These are phyloP conservation scores for Fraxinus excelsior DNA, from an alignment of 257 asterid species.

Conservation along the genomic window DNA sequence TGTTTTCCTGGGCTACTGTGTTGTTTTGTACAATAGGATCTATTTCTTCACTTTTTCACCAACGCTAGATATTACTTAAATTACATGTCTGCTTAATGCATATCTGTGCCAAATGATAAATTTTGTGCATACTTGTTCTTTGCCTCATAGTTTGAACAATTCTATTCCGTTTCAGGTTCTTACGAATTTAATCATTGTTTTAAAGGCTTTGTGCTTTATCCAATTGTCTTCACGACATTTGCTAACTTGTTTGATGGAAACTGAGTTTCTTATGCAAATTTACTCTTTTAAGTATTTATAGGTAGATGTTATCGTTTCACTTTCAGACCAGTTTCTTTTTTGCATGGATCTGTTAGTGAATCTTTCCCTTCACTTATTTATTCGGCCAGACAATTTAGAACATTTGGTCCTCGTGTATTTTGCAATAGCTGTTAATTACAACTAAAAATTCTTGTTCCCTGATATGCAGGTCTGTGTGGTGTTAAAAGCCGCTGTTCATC, in stretches of 20 bases:
- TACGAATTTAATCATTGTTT: not conserved
- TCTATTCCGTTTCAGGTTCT: not conserved
- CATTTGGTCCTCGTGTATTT: not conserved
- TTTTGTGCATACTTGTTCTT: not conserved
- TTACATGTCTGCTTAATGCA: not conserved
- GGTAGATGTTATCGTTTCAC: not conserved
- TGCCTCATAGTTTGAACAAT: not conserved
- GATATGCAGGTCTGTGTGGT: slow-evolving; percentile 67
- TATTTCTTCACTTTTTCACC: not conserved
- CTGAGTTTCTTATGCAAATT: not conserved
- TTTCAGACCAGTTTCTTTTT: not conserved
- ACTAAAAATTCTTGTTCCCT: slow-evolving; percentile 2
- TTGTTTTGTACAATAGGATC: not conserved
- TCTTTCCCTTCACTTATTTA: not conserved
- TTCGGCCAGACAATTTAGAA: not conserved
- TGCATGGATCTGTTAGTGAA: not conserved
- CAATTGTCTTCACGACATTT: not conserved
- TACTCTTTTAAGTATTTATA: not conserved
- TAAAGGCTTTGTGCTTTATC: not conserved
- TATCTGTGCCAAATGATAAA: not conserved
- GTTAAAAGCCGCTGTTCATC: slow-evolving; percentile 53
- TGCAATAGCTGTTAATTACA: not conserved
- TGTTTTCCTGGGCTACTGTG: not conserved
- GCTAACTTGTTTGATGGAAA: not conserved
- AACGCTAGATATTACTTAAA: not conserved